Conservation (phyloP, 768 basidiomycete species). For the Nidularia pulvinata region DNA sequence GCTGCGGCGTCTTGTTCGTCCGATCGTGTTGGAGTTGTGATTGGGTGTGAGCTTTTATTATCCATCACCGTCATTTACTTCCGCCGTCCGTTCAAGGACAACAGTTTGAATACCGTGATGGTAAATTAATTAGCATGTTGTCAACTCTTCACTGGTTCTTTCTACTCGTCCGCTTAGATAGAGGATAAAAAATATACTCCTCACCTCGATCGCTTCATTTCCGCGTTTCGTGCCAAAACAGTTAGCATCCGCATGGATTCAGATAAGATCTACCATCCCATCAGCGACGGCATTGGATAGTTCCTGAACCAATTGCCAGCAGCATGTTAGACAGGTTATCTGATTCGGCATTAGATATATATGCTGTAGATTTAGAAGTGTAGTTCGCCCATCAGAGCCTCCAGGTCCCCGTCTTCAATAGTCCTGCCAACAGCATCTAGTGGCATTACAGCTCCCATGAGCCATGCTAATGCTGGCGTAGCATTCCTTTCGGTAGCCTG, state of each 20-base stretch:
- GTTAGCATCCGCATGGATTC: too few relatives aligned
- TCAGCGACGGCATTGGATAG: too few relatives aligned
- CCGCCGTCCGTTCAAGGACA: slow-evolving; percentile 12
- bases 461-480: slow-evolving; percentile 32
- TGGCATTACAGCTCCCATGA: slow-evolving; percentile 43
- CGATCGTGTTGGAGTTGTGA: background rate
- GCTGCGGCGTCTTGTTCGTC: slow-evolving; percentile 1
- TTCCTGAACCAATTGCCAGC: too few relatives aligned
- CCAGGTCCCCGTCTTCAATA: slow-evolving; percentile 22
- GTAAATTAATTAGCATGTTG: background rate
- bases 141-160: too few relatives aligned
- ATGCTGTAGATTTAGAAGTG: slow-evolving; percentile 7
- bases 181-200: too few relatives aligned
- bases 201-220: too few relatives aligned
- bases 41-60: slow-evolving; percentile 12
- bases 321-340: too few relatives aligned
- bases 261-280: too few relatives aligned
- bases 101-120: slow-evolving; percentile 5
- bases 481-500: slow-evolving; percentile 25
- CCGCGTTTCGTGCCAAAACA: too few relatives aligned
- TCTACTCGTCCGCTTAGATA: too few relatives aligned
- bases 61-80: slow-evolving; percentile 26
- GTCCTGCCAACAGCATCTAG: slow-evolving; percentile 29
- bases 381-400: slow-evolving; percentile 27
- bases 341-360: too few relatives aligned